Conservation (phyloP, 345 rosid species). For the Conringia planisiliqua region DNA sequence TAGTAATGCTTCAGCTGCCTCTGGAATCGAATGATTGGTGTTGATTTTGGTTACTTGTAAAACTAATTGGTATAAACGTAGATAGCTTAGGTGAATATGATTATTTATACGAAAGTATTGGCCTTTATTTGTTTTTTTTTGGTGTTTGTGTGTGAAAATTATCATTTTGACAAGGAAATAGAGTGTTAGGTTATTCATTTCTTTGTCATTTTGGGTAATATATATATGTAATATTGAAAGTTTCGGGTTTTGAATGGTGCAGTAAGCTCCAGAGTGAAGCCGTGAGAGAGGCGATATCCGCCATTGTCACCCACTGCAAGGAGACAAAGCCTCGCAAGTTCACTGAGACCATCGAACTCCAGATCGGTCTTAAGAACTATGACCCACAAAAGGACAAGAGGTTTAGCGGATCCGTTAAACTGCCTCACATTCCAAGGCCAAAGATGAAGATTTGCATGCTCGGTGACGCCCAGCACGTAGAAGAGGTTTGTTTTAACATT, state of each 20-base stretch:
- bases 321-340: constrained; percentile 72
- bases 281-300: constrained; percentile 73
- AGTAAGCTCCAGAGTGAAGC: constrained; percentile 95
- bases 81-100: background rate
- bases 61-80: background rate
- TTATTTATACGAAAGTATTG: background rate
- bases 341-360: constrained; percentile 86
- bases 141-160: background rate
- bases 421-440: constrained; percentile 92
- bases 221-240: background rate
- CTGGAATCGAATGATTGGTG: background rate
- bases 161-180: background rate
- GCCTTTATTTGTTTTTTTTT: background rate
- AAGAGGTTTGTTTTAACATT: constrained; percentile 50
- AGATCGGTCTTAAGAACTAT: constrained; percentile 93
- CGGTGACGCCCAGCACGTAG: constrained; percentile 94
- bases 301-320: constrained; percentile 42
- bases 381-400: constrained; percentile 96
- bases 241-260: constrained; percentile 16
- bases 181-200: background rate
- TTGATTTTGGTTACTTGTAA: background rate
- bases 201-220: background rate
- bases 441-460: constrained; percentile 97
- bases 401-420: constrained; percentile 86
- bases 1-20: background rate